phyloP scores from a whole-genome alignment of 805 yeast genomes.

The Lachancea quebecensis region DNA sequence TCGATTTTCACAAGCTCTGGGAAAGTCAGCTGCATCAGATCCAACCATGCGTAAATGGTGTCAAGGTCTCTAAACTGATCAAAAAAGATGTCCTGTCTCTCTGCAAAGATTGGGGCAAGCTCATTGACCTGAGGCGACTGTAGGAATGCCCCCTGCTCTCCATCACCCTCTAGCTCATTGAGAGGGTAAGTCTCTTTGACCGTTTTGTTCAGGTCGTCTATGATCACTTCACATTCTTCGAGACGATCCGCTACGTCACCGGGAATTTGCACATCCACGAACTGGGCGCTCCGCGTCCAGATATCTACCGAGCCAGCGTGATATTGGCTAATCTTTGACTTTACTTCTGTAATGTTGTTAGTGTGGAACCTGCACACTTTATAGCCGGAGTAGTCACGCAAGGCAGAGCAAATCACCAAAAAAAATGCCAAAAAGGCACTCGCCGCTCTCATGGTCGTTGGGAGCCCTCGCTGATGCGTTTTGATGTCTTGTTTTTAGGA shows the following conservation, averaged over 20 bases:
- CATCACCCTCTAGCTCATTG: neutral
- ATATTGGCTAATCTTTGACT: neutral
- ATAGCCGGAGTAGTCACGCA: constrained; percentile 16
- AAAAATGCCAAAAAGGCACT: neutral
- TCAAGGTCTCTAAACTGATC: constrained; percentile 59
- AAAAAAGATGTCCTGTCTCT: constrained; percentile 52
- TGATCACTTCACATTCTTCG: constrained; percentile 36
- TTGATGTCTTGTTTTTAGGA: neutral
- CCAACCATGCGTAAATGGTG: constrained; percentile 69
- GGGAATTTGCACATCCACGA: constrained; percentile 40
- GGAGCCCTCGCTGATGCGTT: too few relatives aligned
- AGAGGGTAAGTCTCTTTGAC: constrained; percentile 50
- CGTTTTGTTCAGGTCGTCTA: constrained; percentile 51
- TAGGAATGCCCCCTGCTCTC: constrained; percentile 3
- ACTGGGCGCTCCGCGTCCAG: constrained; percentile 46
- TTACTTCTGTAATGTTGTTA: constrained; percentile 1
- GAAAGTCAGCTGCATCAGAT: constrained; percentile 49
- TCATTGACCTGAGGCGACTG: constrained; percentile 1
- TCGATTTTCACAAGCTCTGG: constrained; percentile 60
- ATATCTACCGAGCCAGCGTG: constrained; percentile 21
- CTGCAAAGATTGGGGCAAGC: constrained; percentile 9
- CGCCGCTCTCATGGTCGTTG: neutral
- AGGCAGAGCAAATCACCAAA: neutral
- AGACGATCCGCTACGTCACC: constrained; percentile 7
- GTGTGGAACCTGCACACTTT: constrained; percentile 21